Conservation (phyloP, 2,329 filamentous ascomycete species). For the Botrytis porri region DNA sequence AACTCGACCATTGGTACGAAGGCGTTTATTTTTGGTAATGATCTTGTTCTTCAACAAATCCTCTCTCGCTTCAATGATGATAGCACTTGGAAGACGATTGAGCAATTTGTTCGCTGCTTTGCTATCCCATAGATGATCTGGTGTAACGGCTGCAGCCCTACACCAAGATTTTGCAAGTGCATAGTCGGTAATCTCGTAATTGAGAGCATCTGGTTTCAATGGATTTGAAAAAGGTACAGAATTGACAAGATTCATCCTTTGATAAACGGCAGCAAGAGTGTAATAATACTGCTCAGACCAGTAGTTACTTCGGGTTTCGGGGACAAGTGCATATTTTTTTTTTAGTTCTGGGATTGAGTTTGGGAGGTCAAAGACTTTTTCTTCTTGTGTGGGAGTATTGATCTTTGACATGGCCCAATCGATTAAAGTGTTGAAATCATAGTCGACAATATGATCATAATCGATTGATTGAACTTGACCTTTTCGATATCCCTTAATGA, state of each 20-base stretch:
- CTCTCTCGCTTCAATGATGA: conserved; percentile 28
- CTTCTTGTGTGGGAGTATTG: conserved; percentile 42
- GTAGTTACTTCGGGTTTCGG: conserved; percentile 25
- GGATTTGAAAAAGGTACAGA: conserved; percentile 46
- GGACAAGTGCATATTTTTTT: conserved; percentile 38
- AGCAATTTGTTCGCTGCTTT: conserved; percentile 51
- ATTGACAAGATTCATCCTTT: conserved; percentile 38
- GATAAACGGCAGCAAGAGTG: conserved; percentile 46
- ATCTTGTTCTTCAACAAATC: conserved; percentile 31
- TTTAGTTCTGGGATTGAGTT: conserved; percentile 46
- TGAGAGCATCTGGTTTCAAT: conserved; percentile 23
- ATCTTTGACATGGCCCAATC: conserved; percentile 56
- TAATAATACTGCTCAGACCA: conserved; percentile 45
- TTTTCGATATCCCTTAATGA: conserved; percentile 63
- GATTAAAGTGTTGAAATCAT: conserved; percentile 67
- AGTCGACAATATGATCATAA: conserved; percentile 59
- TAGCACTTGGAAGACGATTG: conserved; percentile 18
- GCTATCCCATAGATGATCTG: conserved; percentile 47
- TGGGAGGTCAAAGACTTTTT: conserved; percentile 48
- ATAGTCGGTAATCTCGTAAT: conserved; percentile 35
- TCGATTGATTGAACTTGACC: conserved; percentile 60
- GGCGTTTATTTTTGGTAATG: conserved; percentile 58
- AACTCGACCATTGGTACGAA: conserved; percentile 55
- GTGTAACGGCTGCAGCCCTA: conserved; percentile 56
- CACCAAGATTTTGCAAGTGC: conserved; percentile 57